A percentile compares a stretch with the other conserved stretches of the same genome.
Evolutionary conservation across 164 flowering plant genomes (phyloP).

Genomic region (Magnolia kwangsiensis): DNA sequence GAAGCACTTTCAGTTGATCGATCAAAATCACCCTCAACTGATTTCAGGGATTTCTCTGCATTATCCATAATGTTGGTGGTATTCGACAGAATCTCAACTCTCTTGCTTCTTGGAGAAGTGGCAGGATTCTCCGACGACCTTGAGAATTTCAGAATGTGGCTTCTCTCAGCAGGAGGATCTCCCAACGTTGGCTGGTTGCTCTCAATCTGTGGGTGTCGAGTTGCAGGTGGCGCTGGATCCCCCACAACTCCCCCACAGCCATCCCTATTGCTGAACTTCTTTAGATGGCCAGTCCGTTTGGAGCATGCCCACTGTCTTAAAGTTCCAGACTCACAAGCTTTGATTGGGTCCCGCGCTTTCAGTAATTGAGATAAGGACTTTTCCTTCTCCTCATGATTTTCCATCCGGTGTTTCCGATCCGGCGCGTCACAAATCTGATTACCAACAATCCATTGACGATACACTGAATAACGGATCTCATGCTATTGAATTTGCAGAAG

Average conservation of each 20-base stretch:
- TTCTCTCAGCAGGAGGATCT: slow-evolving; percentile 22
- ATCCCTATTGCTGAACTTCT: slow-evolving; percentile 30
- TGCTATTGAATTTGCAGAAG: background rate
- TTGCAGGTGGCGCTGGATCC: slow-evolving; percentile 10
- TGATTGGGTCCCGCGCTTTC: slow-evolving; percentile 27
- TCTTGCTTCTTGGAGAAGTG: slow-evolving; percentile 29
- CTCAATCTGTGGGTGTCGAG: slow-evolving; percentile 22
- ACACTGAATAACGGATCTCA: slow-evolving; percentile 2
- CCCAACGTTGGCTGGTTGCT: slow-evolving; percentile 21
- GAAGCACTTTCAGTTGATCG: slow-evolving; percentile 19
- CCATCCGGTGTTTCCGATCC: slow-evolving; percentile 20
- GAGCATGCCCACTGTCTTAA: slow-evolving; percentile 55
- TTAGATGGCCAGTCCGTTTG: slow-evolving; percentile 44
- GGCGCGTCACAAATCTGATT: slow-evolving; percentile 31
- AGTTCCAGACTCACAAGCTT: slow-evolving; percentile 33
- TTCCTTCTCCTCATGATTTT: slow-evolving; percentile 28
- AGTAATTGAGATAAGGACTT: slow-evolving; percentile 16
- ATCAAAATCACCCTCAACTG: slow-evolving; percentile 15
- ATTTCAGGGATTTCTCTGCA: slow-evolving; percentile 20
- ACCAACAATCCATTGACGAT: slow-evolving; percentile 13
- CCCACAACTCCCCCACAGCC: slow-evolving; percentile 15
- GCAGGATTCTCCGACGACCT: slow-evolving; percentile 17
- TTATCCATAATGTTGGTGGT: slow-evolving; percentile 12
- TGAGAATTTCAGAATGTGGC: slow-evolving; percentile 10
- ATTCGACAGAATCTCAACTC: background rate